phyloP scores from a whole-genome alignment of 129 eudicot genomes.

The Silybum marianum region DNA sequence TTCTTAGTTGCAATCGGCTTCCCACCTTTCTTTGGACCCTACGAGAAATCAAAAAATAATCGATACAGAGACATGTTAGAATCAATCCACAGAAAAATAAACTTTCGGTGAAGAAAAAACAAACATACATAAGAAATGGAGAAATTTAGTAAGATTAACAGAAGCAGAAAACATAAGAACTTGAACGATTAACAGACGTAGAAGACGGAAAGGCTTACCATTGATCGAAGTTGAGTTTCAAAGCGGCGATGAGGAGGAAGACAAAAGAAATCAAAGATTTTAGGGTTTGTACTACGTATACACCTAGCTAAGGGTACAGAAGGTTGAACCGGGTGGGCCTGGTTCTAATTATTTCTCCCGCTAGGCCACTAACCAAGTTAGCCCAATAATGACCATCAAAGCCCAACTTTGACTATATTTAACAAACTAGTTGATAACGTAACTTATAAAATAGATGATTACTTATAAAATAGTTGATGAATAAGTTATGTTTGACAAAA shows the following conservation, averaged over 20 bases:
- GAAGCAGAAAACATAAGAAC: background rate
- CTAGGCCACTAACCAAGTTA: background rate
- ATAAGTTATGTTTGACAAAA: no score
- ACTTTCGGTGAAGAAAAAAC: background rate
- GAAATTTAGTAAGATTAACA: background rate
- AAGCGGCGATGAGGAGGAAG: background rate
- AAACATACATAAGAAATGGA: background rate
- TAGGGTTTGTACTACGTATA: background rate
- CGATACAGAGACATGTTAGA: background rate
- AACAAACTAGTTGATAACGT: no score
- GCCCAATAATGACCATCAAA: background rate
- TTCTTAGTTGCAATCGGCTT: conserved; percentile 63
- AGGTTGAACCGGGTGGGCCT: background rate
- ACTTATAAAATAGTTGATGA: no score
- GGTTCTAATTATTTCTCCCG: no score
- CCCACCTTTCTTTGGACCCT: conserved; percentile 87
- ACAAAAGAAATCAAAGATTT: background rate
- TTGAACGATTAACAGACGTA: background rate
- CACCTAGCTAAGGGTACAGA: background rate
- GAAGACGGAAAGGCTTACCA: conserved; percentile 20
- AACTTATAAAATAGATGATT: no score
- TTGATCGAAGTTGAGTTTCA: conserved; percentile 6
- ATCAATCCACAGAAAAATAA: background rate
- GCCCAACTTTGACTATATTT: background rate
- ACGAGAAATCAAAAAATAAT: conserved; percentile 1